Evolutionary conservation across 2,329 filamentous ascomycete species (phyloP), one percentile per base, ranked within the genome.

Genomic region (Sclerotinia nivalis): DNA sequence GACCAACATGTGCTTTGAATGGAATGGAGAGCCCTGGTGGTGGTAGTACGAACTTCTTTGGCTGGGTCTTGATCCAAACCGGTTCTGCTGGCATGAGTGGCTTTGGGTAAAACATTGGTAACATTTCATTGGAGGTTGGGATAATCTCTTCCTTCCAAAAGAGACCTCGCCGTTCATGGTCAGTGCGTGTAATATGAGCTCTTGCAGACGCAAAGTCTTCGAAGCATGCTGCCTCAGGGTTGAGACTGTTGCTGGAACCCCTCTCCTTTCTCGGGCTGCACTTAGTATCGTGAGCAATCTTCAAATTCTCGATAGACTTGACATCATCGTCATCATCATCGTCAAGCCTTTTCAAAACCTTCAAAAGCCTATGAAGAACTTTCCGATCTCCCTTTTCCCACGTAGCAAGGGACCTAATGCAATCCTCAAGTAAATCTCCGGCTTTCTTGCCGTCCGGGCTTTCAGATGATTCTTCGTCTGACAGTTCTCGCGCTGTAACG

Each of bases 211-310:
- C 40, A 50, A 68, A 70, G 6, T 71, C 54, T 43, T 54, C 54
- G 40, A 73, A 75, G 8, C 67, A 65, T 28, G 71, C 71, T 12
- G 74, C 75, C 45, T 69, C 50, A 49, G 75, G 73, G 52, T 76
- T 74, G 25, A 76, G 55, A 61, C 40, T 72, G 25, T 64, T 67
- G 22, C 9, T 20, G 3, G 49, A 59, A 7, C n/a, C 25, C 6
- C 12, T 66, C 31, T 56, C 28, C 34, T 43, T 66, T 66, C 40
- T 50, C 34, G 52, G 22, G 8, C 20, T 69, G 2, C 5, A 6
- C 1, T 45, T 47, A n/a, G 37, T 28, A 25, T 40, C 22, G 15
- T 18, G 28, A 47, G 22, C 4, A 28, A 31, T 49, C 10, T 59
- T 50, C 10, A 61, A 15, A 15, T 22, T 20, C 7, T 54, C 31